Conservation (phyloP, 176 grass and related monocot genomes). For the Oryza punctata region DNA sequence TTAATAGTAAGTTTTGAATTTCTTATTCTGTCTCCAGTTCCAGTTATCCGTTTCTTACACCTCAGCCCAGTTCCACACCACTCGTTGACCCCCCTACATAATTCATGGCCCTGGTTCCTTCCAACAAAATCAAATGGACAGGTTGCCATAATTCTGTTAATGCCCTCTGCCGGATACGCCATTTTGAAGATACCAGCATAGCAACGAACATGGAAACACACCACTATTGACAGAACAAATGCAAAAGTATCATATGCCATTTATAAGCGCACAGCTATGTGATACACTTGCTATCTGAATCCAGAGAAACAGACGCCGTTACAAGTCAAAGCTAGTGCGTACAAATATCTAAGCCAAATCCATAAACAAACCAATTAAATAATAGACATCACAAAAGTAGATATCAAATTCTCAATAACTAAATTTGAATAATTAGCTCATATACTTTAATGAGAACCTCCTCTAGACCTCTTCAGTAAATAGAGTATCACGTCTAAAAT, state of each 20-base stretch:
- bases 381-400: neutral
- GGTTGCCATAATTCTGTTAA: neutral
- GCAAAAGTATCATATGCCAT: neutral
- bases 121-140: neutral
- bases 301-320: neutral
- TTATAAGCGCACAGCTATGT: neutral
- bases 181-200: neutral
- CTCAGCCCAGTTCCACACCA: neutral
- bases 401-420: neutral
- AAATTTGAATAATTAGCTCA: neutral
- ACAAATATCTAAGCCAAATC: neutral
- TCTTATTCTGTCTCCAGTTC: neutral
- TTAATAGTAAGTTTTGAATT: neutral
- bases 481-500: neutral
- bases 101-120: neutral
- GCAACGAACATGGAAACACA: neutral
- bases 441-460: too few species aligned
- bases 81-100: neutral
- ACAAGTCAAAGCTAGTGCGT: neutral
- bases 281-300: neutral
- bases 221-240: neutral
- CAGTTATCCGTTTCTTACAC: neutral
- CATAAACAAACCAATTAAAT: neutral
- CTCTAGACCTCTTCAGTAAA: neutral
- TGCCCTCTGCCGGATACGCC: neutral